Evolutionary conservation across 2,329 filamentous ascomycete genomes (phyloP).

Genomic region (Stemphylium vesicarium): DNA sequence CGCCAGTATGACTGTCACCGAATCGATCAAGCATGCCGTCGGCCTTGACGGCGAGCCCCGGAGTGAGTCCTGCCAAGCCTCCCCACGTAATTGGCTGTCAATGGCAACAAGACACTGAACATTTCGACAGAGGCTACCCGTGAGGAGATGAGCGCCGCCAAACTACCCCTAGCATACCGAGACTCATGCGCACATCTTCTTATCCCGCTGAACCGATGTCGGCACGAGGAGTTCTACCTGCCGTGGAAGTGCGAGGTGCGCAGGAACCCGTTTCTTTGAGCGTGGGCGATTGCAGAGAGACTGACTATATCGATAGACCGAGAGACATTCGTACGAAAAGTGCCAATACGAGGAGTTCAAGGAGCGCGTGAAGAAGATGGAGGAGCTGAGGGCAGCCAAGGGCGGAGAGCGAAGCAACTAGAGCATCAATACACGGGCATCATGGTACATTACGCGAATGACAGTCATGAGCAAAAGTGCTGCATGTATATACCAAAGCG

Average conservation of each 20-base stretch:
- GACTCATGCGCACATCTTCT: constrained; percentile 95
- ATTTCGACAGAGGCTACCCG: constrained; percentile 72
- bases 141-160: constrained; percentile 92
- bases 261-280: not conserved
- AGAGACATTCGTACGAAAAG: constrained; percentile 98
- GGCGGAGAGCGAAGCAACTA: constrained; percentile 84
- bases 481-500: constrained; percentile 46
- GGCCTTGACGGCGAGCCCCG: constrained; percentile 49
- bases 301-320: constrained; percentile 66
- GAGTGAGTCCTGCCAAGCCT: constrained; percentile 36
- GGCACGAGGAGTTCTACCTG: constrained; percentile 87
- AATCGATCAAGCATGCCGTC: constrained; percentile 57
- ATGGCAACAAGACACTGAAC: constrained; percentile 36
- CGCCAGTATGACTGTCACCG: constrained; percentile 51
- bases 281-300: not conserved
- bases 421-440: not conserved
- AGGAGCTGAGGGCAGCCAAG: constrained; percentile 89
- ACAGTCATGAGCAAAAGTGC: constrained; percentile 12
- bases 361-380: constrained; percentile 98
- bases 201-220: constrained; percentile 95
- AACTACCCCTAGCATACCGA: constrained; percentile 86
- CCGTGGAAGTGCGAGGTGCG: constrained; percentile 98
- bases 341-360: constrained; percentile 99
- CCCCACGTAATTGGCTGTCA: constrained; percentile 29
- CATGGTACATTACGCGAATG: constrained; percentile 2